These are phyloP conservation scores for Calonectria pteridis DNA, from an alignment of 2,329 filamentous ascomycete genomes.

Conservation along the genomic window DNA sequence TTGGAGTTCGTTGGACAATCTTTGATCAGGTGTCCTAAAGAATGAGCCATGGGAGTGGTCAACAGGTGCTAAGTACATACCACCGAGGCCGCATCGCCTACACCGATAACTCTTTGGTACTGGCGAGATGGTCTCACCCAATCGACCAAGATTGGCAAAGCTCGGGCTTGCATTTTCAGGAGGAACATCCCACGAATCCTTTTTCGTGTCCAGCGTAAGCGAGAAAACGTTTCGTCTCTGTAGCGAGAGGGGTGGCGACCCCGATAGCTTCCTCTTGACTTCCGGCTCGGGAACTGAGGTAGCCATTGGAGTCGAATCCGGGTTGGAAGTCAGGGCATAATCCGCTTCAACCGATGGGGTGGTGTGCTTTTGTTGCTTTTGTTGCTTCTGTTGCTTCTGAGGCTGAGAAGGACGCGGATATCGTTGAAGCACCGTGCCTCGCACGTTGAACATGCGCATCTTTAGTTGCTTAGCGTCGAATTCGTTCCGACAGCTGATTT, in stretches of 20 bases:
- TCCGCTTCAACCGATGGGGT: neutral
- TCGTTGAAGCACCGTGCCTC: neutral
- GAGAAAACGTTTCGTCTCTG: constrained; percentile 8
- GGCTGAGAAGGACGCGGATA: neutral
- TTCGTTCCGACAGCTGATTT: neutral
- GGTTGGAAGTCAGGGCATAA: neutral
- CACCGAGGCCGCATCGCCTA: constrained; percentile 22
- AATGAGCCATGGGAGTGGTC: neutral
- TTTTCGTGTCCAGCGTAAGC: neutral
- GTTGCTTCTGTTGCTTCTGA: neutral
- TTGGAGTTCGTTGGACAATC: constrained; percentile 29
- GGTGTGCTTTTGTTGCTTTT: neutral
- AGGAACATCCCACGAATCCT: neutral
- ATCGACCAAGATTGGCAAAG: neutral
- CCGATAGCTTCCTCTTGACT: neutral
- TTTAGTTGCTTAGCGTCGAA: neutral
- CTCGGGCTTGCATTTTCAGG: neutral
- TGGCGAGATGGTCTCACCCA: neutral
- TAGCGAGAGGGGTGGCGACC: neutral
- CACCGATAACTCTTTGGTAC: constrained; percentile 20
- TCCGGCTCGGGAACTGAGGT: too few species aligned
- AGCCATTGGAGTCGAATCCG: neutral
- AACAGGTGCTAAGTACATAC: neutral
- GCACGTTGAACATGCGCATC: neutral
- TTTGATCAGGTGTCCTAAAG: constrained; percentile 34